Evolutionary conservation across 2,329 filamentous ascomycete genomes (phyloP), one percentile per base, ranked within the genome.

Genomic region (Beauveria medogensis): DNA sequence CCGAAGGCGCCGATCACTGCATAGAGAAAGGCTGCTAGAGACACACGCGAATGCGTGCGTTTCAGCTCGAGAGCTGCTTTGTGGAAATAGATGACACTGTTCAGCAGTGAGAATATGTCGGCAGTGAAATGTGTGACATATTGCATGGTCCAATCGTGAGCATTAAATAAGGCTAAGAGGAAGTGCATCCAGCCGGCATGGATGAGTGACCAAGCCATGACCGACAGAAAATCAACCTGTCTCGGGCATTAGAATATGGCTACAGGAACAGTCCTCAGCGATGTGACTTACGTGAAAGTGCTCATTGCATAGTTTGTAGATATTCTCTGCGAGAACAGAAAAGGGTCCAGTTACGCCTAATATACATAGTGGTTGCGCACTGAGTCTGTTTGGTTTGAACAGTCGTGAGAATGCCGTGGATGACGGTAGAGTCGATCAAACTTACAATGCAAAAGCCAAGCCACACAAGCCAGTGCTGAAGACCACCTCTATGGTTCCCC

Each of bases 131-230:
- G 83, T 2, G 85, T 88, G 54, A 88, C 85, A 70, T 88, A 88
- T 66, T 82, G 78, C 85, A 88, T 88, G 0, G 85, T 88, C 82
- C 84, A 88, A 70, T 87, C 84, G 67, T 88, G 84, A 4, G 84
- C 85, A 69, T 88, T 88, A 71, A 87, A 81, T 55, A 87, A 80
- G 59, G 85, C 84, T 14, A 88, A 75, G 3, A 87, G 71, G 65
- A 81, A 82, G 67, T 86, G 83, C 77, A 88, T 82, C 85, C 85
- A 88, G 8, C 77, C 81, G 7, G 84, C 77, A 68, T 88, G 85
- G 56, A 88, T 85, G 41, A 87, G 77, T 2, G 82, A 80, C 85
- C 85, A 88, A 2, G 85, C 83, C 83, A 88, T 88, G 68, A 88
- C 82, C 1, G 82, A 79, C n/a, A 88, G 74, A 68, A 87, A 88